Percentiles rank a stretch among this genome's conserved stretches.
These are phyloP conservation scores for Mariannaea elegans DNA, from an alignment of 2,329 filamentous ascomycete genomes.

Conservation along the genomic window DNA sequence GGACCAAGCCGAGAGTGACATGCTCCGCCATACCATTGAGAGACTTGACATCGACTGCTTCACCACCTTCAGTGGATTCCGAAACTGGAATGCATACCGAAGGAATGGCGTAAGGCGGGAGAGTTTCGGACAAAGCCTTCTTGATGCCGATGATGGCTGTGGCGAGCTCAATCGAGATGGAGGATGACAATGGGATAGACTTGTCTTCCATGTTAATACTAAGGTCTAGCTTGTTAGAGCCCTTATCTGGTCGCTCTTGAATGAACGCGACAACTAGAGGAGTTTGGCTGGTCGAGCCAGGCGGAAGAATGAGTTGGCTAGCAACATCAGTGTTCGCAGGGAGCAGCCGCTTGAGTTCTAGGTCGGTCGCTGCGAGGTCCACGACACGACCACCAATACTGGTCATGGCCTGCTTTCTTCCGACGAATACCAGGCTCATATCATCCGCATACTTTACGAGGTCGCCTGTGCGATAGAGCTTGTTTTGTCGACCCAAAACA, in stretches of 20 bases:
- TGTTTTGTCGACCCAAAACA: constrained; percentile 31
- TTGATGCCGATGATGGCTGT: constrained; percentile 33
- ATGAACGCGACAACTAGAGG: constrained; percentile 32
- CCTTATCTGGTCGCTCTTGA: constrained; percentile 9
- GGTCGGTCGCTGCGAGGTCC: constrained; percentile 35
- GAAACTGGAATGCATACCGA: constrained; percentile 33
- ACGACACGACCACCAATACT: constrained; percentile 37
- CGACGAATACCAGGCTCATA: constrained; percentile 34
- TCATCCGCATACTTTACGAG: constrained; percentile 39
- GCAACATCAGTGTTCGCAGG: constrained; percentile 19
- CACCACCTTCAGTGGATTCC: not conserved
- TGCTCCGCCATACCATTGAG: constrained; percentile 1
- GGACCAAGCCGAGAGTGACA: constrained; percentile 26
- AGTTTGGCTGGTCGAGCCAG: constrained; percentile 31
- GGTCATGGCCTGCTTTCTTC: constrained; percentile 32
- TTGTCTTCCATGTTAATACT: constrained; percentile 1
- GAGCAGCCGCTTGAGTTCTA: constrained; percentile 33
- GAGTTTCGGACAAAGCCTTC: constrained; percentile 37
- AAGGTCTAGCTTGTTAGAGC: constrained; percentile 21
- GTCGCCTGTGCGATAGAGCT: constrained; percentile 37
- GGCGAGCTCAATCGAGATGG: constrained; percentile 32
- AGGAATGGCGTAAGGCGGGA: constrained; percentile 39
- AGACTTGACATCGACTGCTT: constrained; percentile 6
- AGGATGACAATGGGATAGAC: constrained; percentile 21
- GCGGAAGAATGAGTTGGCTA: constrained; percentile 32